Conservation (phyloP, 2,329 filamentous ascomycete genomes). For the Coniochaeta sp. region DNA sequence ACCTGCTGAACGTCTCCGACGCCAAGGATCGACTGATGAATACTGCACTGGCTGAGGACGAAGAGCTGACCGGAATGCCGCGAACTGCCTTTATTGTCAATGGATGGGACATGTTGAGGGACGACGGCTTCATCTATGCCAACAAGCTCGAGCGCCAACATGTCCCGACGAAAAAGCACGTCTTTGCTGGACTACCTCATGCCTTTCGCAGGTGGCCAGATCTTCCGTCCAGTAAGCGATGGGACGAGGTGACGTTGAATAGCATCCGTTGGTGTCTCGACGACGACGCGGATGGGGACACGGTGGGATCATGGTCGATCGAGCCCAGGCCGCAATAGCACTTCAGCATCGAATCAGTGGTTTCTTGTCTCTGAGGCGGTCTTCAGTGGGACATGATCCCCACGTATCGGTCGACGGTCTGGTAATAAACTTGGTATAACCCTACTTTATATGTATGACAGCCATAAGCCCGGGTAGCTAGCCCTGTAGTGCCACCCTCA, state of each 20-base stretch:
- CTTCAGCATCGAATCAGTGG: too few relatives aligned
- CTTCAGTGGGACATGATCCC: too few relatives aligned
- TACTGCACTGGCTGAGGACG: constrained; percentile 19
- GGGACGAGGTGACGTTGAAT: constrained; percentile 4
- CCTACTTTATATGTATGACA: too few relatives aligned
- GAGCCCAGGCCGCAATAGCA: too few relatives aligned
- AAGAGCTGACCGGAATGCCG: constrained; percentile 16
- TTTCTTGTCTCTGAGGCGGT: too few relatives aligned
- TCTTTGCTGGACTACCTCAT: constrained; percentile 22
- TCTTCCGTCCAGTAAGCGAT: constrained; percentile 14
- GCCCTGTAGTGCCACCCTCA: too few relatives aligned
- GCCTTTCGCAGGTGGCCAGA: constrained; percentile 16
- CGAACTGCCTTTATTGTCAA: constrained; percentile 18
- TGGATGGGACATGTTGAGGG: constrained; percentile 20
- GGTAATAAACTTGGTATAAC: too few relatives aligned
- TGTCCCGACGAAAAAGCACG: constrained; percentile 18
- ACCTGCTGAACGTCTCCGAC: constrained; percentile 15
- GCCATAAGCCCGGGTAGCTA: too few relatives aligned
- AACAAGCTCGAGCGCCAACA: constrained; percentile 16
- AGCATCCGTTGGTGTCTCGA: constrained; percentile 4
- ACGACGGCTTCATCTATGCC: constrained; percentile 19
- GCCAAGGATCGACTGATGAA: constrained; percentile 25
- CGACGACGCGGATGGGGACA: background rate
- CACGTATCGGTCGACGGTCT: too few relatives aligned
- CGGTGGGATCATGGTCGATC: background rate